phyloP scores from a whole-genome alignment of 345 rosid genomes.

The Populus deltoides region DNA sequence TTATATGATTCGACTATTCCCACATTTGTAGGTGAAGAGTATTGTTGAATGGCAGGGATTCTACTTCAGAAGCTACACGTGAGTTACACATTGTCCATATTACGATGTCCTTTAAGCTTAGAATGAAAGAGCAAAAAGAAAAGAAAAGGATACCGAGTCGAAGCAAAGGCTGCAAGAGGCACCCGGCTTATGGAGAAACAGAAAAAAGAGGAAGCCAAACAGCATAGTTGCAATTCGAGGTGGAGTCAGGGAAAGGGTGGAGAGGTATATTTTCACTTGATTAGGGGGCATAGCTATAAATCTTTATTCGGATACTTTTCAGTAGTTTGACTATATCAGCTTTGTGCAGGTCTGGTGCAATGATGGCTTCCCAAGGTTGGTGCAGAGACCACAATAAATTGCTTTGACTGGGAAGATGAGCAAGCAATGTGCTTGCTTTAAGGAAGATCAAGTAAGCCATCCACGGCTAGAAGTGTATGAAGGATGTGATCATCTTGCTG shows the following conservation, averaged over 20 bases:
- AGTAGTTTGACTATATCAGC: background rate
- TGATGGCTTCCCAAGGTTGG: conserved; percentile 73
- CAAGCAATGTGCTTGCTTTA: conserved; percentile 83
- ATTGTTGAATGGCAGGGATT: conserved; percentile 88
- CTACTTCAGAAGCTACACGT: conserved; percentile 75
- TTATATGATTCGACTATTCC: background rate
- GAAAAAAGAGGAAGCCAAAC: conserved; percentile 87
- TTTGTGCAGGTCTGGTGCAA: conserved; percentile 86
- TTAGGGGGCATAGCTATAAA: background rate
- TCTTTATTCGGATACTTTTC: background rate
- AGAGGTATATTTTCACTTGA: conserved; percentile 44
- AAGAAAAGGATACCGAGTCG: conserved; percentile 36
- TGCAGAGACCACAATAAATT: conserved; percentile 82
- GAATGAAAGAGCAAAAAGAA: background rate
- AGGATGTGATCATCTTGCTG: conserved; percentile 70
- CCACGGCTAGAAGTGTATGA: conserved; percentile 74
- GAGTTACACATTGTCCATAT: conserved; percentile 29
- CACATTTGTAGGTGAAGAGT: conserved; percentile 68
- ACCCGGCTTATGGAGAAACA: conserved; percentile 88
- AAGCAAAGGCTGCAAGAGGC: conserved; percentile 93
- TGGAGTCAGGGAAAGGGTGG: conserved; percentile 96
- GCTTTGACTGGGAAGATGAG: conserved; percentile 94
- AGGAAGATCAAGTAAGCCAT: conserved; percentile 61
- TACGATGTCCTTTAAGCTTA: background rate
- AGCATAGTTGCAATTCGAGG: conserved; percentile 76